Percentiles rank a stretch among this genome's conserved stretches.
These are phyloP conservation scores for Solanum infundibuliforme DNA, from an alignment of 257 asterid species.

Conservation along the genomic window DNA sequence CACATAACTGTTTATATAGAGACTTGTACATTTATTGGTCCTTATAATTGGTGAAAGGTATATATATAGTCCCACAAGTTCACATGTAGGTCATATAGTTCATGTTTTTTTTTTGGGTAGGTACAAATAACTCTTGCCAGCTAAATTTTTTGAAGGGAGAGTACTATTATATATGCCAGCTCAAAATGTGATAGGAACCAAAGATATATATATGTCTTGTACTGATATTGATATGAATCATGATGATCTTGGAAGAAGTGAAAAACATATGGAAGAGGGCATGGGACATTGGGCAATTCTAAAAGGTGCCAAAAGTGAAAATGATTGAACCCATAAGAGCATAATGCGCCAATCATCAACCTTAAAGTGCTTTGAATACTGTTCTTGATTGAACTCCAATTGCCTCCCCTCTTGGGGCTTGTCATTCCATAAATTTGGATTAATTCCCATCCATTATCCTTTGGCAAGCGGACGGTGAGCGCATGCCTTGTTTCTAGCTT, in stretches of 20 bases:
- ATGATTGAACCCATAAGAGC: background rate
- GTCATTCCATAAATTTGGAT: background rate
- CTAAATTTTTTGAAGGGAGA: background rate
- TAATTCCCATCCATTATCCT: background rate
- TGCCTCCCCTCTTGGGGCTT: background rate
- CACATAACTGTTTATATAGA: background rate
- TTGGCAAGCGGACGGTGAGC: background rate
- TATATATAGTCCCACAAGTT: background rate
- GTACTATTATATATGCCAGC: background rate
- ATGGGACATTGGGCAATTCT: background rate
- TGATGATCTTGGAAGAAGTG: background rate
- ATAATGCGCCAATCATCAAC: slow-evolving; percentile 3
- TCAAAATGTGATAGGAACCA: background rate
- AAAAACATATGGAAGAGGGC: slow-evolving; percentile 2
- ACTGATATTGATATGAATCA: background rate
- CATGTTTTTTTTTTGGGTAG: background rate
- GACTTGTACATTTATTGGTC: background rate
- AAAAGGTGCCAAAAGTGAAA: background rate
- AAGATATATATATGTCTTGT: background rate
- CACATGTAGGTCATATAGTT: background rate
- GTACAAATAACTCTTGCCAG: background rate
- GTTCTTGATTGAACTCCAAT: background rate
- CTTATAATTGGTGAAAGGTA: background rate
- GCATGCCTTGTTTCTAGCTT: background rate
- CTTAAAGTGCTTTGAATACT: background rate